Conservation (phyloP, 352 stramenopile genomes). For the Phytophthora pluvialis region DNA sequence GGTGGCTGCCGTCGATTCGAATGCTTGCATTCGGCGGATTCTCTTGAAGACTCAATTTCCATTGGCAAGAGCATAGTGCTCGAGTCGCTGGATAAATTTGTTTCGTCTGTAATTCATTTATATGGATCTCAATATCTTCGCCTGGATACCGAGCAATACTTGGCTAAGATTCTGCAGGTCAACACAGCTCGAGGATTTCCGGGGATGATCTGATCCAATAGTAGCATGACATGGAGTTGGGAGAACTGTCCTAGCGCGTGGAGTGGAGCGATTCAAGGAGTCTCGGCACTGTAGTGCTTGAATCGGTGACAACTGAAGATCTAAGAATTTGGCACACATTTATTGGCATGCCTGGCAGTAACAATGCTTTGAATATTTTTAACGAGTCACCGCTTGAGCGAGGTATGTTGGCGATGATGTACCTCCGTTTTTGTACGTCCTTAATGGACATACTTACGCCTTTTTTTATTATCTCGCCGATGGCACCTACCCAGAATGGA, state of each 20-base stretch:
- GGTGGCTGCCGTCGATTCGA: slow-evolving; percentile 3
- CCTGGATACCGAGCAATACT: background rate
- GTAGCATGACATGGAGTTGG: slow-evolving; percentile 17
- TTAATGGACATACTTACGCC: slow-evolving; percentile 1
- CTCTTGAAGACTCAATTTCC: slow-evolving; percentile 2
- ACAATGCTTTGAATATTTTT: slow-evolving; percentile 11
- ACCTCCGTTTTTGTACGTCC: slow-evolving; percentile 1
- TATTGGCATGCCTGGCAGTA: slow-evolving; percentile 3
- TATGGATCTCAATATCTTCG: background rate
- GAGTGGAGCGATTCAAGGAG: slow-evolving; percentile 9
- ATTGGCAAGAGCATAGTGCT: background rate
- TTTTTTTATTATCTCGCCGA: slow-evolving; percentile 14
- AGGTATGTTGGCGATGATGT: background rate
- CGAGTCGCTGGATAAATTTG: background rate
- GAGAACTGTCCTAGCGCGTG: slow-evolving; percentile 22
- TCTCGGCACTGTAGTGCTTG: slow-evolving; percentile 8
- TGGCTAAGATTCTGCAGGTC: slow-evolving; percentile 1
- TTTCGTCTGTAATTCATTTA: background rate
- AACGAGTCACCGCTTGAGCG: slow-evolving; percentile 1
- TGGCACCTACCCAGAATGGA: slow-evolving; percentile 14
- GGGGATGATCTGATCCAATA: slow-evolving; percentile 7
- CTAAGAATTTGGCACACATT: background rate
- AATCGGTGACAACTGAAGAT: background rate
- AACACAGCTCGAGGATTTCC: slow-evolving; percentile 11
- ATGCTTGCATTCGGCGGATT: slow-evolving; percentile 2